Conservation (phyloP, 768 basidiomycete species). For the Mrakia hoshinonis region DNA sequence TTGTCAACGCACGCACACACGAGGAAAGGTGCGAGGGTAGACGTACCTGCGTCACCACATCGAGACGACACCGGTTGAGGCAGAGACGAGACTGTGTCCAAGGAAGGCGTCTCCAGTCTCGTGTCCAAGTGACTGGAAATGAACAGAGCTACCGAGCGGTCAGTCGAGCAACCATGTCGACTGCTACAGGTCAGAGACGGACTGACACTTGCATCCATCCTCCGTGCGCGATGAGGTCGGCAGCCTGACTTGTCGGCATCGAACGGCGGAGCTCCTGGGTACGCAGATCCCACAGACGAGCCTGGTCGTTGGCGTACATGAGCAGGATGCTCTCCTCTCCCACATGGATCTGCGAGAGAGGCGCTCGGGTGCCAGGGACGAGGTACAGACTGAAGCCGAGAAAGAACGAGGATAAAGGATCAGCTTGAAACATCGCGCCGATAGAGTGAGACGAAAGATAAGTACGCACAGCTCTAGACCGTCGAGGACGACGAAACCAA, state of each 20-base stretch:
- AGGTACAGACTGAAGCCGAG: slow-evolving; percentile 56
- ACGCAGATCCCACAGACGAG: slow-evolving; percentile 77
- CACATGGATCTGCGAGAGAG: slow-evolving; percentile 56
- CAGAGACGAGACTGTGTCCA: neutral
- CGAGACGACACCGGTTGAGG: neutral
- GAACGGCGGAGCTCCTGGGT: slow-evolving; percentile 78
- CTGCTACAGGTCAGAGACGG: slow-evolving; percentile 43
- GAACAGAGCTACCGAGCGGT: too few relatives aligned
- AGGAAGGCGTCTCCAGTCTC: neutral
- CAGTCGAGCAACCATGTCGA: too few relatives aligned
- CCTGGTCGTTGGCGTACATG: slow-evolving; percentile 64
- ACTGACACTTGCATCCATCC: slow-evolving; percentile 66
- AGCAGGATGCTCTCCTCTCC: slow-evolving; percentile 63
- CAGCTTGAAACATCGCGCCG: neutral
- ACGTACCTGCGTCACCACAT: neutral
- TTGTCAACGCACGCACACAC: neutral
- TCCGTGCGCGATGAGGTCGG: slow-evolving; percentile 61
- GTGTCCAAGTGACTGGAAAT: neutral
- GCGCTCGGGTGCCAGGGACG: slow-evolving; percentile 70
- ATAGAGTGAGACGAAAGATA: slow-evolving; percentile 22
- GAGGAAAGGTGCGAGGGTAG: neutral
- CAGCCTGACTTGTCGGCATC: slow-evolving; percentile 64
- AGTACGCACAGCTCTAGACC: slow-evolving; percentile 67
- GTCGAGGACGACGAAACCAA: slow-evolving; percentile 64
- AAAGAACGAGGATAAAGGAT: neutral